Percentiles rank a stretch among this genome's conserved stretches.
Evolutionary conservation across 2,329 filamentous ascomycete genomes (phyloP).

Genomic region (Aspergillus awamori): DNA sequence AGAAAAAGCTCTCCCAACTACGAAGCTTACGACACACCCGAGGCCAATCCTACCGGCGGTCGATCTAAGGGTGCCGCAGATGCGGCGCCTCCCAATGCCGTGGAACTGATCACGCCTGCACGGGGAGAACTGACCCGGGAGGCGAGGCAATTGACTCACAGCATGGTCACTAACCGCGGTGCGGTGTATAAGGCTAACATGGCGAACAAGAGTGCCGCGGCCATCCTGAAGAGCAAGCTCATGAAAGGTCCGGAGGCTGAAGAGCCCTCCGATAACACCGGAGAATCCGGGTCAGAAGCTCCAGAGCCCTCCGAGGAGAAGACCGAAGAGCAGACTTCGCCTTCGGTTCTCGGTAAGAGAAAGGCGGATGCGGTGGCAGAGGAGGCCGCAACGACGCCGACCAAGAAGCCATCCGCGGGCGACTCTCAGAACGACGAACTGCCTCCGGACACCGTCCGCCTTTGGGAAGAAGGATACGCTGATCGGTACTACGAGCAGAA

Average conservation of each 20-base stretch:
- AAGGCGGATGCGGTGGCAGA: slow-evolving; percentile 73
- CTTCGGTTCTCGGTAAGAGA: slow-evolving; percentile 50
- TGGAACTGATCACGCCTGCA: slow-evolving; percentile 62
- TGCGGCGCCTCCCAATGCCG: slow-evolving; percentile 46
- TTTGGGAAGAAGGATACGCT: slow-evolving; percentile 95
- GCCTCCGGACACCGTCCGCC: slow-evolving; percentile 76
- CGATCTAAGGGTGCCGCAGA: slow-evolving; percentile 29
- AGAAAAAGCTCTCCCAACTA: slow-evolving; percentile 51
- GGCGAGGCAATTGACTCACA: slow-evolving; percentile 72
- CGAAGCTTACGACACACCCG: slow-evolving; percentile 37
- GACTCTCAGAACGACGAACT: slow-evolving; percentile 60
- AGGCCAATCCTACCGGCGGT: slow-evolving; percentile 24
- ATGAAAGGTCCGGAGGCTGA: slow-evolving; percentile 48
- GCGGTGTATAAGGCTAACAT: slow-evolving; percentile 69
- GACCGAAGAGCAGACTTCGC: slow-evolving; percentile 31
- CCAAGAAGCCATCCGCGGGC: slow-evolving; percentile 46
- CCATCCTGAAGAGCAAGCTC: slow-evolving; percentile 79
- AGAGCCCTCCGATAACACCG: slow-evolving; percentile 26
- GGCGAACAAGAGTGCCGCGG: slow-evolving; percentile 93
- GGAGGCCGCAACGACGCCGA: slow-evolving; percentile 58
- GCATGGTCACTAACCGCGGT: slow-evolving; percentile 79
- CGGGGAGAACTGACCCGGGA: slow-evolving; percentile 58
- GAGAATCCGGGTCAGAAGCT: slow-evolving; percentile 29
- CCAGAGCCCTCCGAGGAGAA: slow-evolving; percentile 30
- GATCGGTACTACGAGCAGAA: slow-evolving; percentile 98